Conservation (phyloP, 306 rosid species). For the Mimosa bimucronata region DNA sequence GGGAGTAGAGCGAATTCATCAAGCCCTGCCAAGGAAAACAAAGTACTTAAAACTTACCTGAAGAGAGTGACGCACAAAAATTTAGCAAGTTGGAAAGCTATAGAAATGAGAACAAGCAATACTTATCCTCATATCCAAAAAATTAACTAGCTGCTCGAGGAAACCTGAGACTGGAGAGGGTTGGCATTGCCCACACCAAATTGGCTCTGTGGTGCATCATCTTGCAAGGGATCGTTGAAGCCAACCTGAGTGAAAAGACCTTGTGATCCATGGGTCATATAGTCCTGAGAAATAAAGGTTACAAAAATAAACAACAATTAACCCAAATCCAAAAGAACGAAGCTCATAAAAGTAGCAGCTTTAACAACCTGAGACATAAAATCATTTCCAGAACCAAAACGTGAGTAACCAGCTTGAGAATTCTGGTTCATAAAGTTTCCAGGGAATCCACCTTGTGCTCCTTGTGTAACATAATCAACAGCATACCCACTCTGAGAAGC, state of each 20-base stretch:
- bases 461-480: slow-evolving; percentile 93
- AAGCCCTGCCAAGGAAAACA: slow-evolving; percentile 57
- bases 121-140: not conserved
- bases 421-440: slow-evolving; percentile 92
- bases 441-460: slow-evolving; percentile 92
- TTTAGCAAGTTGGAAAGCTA: not conserved
- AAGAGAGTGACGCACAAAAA: not conserved
- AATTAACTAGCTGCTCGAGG: slow-evolving; percentile 6
- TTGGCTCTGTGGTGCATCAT: slow-evolving; percentile 84
- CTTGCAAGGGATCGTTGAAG: slow-evolving; percentile 88
- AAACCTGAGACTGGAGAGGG: slow-evolving; percentile 97
- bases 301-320: slow-evolving; percentile 22
- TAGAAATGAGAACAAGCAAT: not conserved
- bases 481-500: slow-evolving; percentile 97
- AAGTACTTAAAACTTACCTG: not conserved
- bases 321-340: not conserved
- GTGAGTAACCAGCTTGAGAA: slow-evolving; percentile 94
- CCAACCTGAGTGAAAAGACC: slow-evolving; percentile 95
- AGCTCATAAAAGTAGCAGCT: not conserved
- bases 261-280: slow-evolving; percentile 92
- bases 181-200: slow-evolving; percentile 77
- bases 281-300: slow-evolving; percentile 63
- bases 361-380: slow-evolving; percentile 93
- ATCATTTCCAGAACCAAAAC: slow-evolving; percentile 94
- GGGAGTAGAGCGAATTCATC: slow-evolving; percentile 93